Evolutionary conservation across 1,139 yeast species (phyloP), one percentile per base, ranked within the genome.

Genomic region (Lodderomyces parapsilosis): DNA sequence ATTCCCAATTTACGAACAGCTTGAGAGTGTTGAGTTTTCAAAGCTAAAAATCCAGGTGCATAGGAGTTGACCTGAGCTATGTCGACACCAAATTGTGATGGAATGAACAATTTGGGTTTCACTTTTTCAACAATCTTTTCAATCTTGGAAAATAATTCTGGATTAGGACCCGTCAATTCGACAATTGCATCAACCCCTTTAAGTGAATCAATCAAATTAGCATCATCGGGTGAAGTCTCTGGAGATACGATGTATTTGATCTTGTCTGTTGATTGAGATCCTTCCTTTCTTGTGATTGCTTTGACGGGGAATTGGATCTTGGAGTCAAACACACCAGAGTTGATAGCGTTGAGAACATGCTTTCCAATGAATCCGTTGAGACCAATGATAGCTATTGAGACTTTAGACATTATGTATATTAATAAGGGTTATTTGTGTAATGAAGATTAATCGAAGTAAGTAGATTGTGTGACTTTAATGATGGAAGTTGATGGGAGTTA

Each of bases 1-100:
- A 80, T 53, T 8, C 40, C 44, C 14, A 43, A 17, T 4, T 54
- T 60, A 52, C 80, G 63, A 17, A 80, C 69, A 9, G 56, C 58
- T 2, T 57, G 56, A 4, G 74, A 62, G 53, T 75, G 80, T 1
- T 53, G 58, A 0, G 56, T 40, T 60, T 82, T 82, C 22, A 49
- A 15, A 1, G 43, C 52, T 25, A 78, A 55, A 51, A 69, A 65
- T 1, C 68, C 70, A 3, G 72, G 71, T 23, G 66, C 57, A 43
- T 51, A 46, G 23, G 49, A 50, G 8, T 50, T 47, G 14, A 56
- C 58, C 14, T 57, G 52, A 10, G 39, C 32, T 23, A 58, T 56
- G 40, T 79, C 79, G 33, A 65, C 55, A 38, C 88, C 88, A 52
- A 77, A 82, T 54, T 81, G 86, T 3, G 86, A 76, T 31, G 87